Evolutionary conservation across 768 basidiomycete species (phyloP).

Genomic region (Mycena capillaripes): DNA sequence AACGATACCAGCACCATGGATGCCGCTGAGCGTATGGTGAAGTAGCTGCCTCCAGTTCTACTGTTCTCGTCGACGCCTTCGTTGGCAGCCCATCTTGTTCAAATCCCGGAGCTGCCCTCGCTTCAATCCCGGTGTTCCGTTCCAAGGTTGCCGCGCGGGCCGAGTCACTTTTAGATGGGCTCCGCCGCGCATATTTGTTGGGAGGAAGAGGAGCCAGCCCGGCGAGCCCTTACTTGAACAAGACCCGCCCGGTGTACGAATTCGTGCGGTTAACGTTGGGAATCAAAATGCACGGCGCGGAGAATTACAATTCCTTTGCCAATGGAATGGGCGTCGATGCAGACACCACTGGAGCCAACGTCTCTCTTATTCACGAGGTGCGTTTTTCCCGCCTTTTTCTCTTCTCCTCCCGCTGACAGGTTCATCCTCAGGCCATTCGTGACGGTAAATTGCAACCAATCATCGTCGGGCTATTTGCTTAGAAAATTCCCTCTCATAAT

Average conservation of each 20-base stretch:
- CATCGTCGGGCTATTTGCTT: conserved; percentile 57
- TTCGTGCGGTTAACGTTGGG: conserved; percentile 80
- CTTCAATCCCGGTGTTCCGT: conserved; percentile 68
- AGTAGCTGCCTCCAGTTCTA: conserved; percentile 73
- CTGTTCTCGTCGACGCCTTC: conserved; percentile 75
- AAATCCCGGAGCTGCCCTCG: conserved; percentile 46
- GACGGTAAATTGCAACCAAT: conserved; percentile 64
- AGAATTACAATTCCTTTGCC: conserved; percentile 73
- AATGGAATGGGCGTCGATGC: conserved; percentile 79
- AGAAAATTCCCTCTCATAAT: not conserved
- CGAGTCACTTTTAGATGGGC: conserved; percentile 58
- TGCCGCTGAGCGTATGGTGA: conserved; percentile 74
- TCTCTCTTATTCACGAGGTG: conserved; percentile 84
- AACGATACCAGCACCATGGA: conserved; percentile 83
- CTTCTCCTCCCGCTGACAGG: not conserved
- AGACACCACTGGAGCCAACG: conserved; percentile 76
- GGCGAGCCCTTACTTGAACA: conserved; percentile 75
- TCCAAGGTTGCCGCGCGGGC: conserved; percentile 63
- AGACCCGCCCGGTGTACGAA: conserved; percentile 81
- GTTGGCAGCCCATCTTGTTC: conserved; percentile 50
- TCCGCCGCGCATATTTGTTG: conserved; percentile 70
- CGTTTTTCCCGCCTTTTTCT: conserved; percentile 46
- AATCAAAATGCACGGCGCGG: conserved; percentile 83
- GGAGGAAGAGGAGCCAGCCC: conserved; percentile 74
- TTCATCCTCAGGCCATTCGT: conserved; percentile 57